Evolutionary conservation across 192 early-diverging fungal genomes (phyloP).

Genomic region (Chytriomyces confervae): DNA sequence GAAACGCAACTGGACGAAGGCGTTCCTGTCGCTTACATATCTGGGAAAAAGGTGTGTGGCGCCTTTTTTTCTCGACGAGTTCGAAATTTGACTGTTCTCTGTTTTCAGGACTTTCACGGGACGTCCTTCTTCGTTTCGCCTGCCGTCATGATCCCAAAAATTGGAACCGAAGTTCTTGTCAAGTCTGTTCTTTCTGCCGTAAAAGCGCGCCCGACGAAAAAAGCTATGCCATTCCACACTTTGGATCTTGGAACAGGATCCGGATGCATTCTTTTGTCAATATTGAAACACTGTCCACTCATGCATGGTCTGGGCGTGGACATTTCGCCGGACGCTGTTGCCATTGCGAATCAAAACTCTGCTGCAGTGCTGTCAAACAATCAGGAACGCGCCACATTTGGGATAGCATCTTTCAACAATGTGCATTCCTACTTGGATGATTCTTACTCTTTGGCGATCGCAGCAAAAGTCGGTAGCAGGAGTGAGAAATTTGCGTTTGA

Average conservation of each 20-base stretch:
- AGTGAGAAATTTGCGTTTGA: conserved; percentile 51
- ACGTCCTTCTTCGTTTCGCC: conserved; percentile 62
- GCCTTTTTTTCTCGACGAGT: not conserved
- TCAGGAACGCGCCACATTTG: not conserved
- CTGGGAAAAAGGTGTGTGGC: conserved; percentile 13
- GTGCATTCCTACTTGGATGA: not conserved
- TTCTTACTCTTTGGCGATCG: not conserved
- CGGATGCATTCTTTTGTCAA: conserved; percentile 71
- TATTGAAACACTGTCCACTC: conserved; percentile 44
- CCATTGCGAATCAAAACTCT: conserved; percentile 19
- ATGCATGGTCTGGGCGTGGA: conserved; percentile 70
- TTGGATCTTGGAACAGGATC: conserved; percentile 79
- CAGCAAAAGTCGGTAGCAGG: conserved; percentile 45
- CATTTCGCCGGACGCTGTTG: conserved; percentile 8
- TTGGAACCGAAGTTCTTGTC: conserved; percentile 73
- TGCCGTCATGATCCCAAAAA: conserved; percentile 73
- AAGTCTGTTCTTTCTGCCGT: conserved; percentile 42
- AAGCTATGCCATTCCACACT: conserved; percentile 35
- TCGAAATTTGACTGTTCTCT: conserved; percentile 32
- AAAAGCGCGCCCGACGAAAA: not conserved
- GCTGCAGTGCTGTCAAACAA: not conserved
- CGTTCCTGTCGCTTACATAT: conserved; percentile 18
- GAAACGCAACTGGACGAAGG: not conserved
- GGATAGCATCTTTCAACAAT: not conserved
- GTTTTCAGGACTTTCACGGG: conserved; percentile 61